Base-by-base conservation (phyloP, 805 yeast species). In the Sugiyamaella mastotermitis region DNA sequence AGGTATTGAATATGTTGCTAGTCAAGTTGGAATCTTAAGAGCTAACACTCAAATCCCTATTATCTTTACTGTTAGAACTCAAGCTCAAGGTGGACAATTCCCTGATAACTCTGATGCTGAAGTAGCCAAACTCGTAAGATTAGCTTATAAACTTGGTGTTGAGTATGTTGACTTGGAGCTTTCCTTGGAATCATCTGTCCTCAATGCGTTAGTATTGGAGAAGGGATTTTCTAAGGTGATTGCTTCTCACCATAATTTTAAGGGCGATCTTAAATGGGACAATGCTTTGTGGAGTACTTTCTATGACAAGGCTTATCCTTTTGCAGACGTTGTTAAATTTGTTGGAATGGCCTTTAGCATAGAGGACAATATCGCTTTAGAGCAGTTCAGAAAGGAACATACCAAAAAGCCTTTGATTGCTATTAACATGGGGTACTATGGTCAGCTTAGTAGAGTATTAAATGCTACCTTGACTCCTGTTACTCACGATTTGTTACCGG, bases 381-480 rank as follows among this genome's bases (percentile, higher is more conserved):
- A 87, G 57, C 57, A 59, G 15, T 88, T 90, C 67, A 75, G 88
- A 56, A 45, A 63, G 0, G 23, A 57, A 2, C 84, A 83, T 56
- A 60, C 63, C 2, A 51, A 57, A 6, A 62, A 65, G 40, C 95
- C 95, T 2, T 67, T 90, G 56, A 75, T 88, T 61, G 88, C 92
- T 4, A 78, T 84, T 52, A 90, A 90, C 58, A 78, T 81, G 83
- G 81, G 92, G 6, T 72, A 66, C 27, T 45, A 56, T 9, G 97
- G 97, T 17, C 83, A 78, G 55, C 63, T 87, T 42, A 82, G 95
- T 1, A 72, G 94, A 45, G 84, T 85, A 4, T 64, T 83, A 49
- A 90, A 90, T 61, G 63, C 72, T 2, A 40, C 81, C 2, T 65
- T 88, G 48, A 88, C 97, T 0, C 97, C 97, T 26, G 82, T 87